These are phyloP conservation scores for Dendrobium nobile DNA, from an alignment of 106 monocot genomes.

Conservation along the genomic window DNA sequence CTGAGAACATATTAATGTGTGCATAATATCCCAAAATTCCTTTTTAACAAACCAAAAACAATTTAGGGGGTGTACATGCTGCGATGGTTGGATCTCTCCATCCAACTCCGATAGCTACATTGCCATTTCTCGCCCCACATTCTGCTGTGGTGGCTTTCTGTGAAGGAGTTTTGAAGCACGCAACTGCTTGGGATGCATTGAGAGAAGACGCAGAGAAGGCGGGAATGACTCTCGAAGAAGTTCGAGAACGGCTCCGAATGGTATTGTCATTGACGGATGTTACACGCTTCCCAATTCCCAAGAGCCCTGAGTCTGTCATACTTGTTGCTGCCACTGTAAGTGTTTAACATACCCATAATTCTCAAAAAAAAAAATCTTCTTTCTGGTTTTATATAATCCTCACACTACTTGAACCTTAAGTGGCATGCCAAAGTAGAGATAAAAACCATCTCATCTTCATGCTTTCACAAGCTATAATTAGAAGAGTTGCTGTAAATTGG, in stretches of 20 bases:
- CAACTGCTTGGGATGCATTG: constrained; percentile 92
- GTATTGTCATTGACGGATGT: constrained; percentile 89
- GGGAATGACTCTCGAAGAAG: constrained; percentile 84
- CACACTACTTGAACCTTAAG: neutral
- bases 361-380: neutral
- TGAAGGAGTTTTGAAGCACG: constrained; percentile 84
- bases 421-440: neutral
- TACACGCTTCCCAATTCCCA: constrained; percentile 86
- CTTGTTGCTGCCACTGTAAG: constrained; percentile 93
- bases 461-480: neutral
- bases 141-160: constrained; percentile 97
- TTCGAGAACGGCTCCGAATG: constrained; percentile 65
- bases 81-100: constrained; percentile 98
- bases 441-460: neutral
- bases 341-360: neutral
- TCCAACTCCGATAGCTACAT: constrained; percentile 77
- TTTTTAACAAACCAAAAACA: neutral
- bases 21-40: constrained; percentile 1
- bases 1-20: neutral
- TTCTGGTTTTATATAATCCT: neutral
- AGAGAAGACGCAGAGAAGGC: constrained; percentile 73
- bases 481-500: neutral
- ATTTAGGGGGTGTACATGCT: constrained; percentile 90
- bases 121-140: constrained; percentile 94
- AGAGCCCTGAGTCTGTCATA: constrained; percentile 81